phyloP scores from a whole-genome alignment of 2,329 filamentous ascomycete species.

The Annulohypoxylon truncatum region DNA sequence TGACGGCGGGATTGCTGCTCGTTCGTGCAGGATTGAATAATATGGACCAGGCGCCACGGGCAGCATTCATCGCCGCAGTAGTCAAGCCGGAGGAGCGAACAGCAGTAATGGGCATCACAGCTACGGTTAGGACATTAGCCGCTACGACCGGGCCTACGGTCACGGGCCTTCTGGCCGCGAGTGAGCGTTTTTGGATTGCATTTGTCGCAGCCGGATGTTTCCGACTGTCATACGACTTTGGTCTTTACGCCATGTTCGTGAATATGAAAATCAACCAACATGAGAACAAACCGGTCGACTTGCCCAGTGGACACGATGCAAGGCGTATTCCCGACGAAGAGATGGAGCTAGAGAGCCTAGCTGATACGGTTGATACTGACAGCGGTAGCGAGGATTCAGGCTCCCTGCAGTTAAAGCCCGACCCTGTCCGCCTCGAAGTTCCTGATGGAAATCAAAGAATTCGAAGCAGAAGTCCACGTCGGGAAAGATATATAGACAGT shows the following conservation, averaged over 20 bases:
- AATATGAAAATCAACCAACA: slow-evolving; percentile 65
- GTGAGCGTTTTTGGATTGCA: slow-evolving; percentile 69
- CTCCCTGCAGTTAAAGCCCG: slow-evolving; percentile 11
- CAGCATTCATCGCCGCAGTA: slow-evolving; percentile 74
- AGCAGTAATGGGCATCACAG: slow-evolving; percentile 76
- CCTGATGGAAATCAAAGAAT: slow-evolving; percentile 34
- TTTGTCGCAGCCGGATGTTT: slow-evolving; percentile 67
- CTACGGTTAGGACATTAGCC: slow-evolving; percentile 69
- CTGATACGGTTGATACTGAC: slow-evolving; percentile 36
- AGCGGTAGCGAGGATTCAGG: slow-evolving; percentile 23
- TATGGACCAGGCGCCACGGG: slow-evolving; percentile 75
- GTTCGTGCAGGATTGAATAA: slow-evolving; percentile 72
- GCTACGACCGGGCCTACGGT: slow-evolving; percentile 65
- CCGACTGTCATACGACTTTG: slow-evolving; percentile 67
- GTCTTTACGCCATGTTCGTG: slow-evolving; percentile 68
- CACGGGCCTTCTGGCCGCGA: slow-evolving; percentile 66
- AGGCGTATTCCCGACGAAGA: slow-evolving; percentile 39
- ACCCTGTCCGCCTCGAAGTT: slow-evolving; percentile 16
- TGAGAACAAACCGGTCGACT: slow-evolving; percentile 47
- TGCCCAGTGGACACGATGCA: slow-evolving; percentile 4
- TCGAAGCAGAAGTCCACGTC: slow-evolving; percentile 42
- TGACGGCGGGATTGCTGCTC: slow-evolving; percentile 67
- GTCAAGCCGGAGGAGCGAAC: slow-evolving; percentile 74
- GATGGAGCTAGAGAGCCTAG: slow-evolving; percentile 42
- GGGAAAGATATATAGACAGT: slow-evolving; percentile 10